Evolutionary conservation across 2,329 filamentous ascomycete genomes (phyloP).

Genomic region (Fusarium temperatum): DNA sequence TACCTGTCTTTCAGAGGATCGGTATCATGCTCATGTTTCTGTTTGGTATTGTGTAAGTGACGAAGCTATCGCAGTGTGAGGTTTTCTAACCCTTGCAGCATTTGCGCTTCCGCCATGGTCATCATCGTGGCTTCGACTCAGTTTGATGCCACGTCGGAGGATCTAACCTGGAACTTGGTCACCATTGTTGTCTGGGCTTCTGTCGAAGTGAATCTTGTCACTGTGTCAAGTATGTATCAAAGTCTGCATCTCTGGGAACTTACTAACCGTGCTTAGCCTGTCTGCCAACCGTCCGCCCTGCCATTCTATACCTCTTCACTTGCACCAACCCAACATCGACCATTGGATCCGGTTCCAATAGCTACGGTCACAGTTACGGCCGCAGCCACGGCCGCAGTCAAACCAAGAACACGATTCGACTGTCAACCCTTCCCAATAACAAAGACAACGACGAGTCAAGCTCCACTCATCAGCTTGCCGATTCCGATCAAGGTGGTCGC

Average conservation of each 20-base stretch:
- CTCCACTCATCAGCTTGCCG: slow-evolving; percentile 37
- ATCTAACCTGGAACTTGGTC: slow-evolving; percentile 36
- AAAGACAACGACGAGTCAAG: slow-evolving; percentile 32
- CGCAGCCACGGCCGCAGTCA: slow-evolving; percentile 28
- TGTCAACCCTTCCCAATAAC: slow-evolving; percentile 22
- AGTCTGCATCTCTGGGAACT: accelerated
- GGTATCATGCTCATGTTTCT: slow-evolving; percentile 43
- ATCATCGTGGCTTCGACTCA: slow-evolving; percentile 30
- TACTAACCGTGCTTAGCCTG: slow-evolving; percentile 19
- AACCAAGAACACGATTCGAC: slow-evolving; percentile 33
- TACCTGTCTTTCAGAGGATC: slow-evolving; percentile 41
- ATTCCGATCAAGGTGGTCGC: neutral
- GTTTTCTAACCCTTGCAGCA: neutral
- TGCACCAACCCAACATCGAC: slow-evolving; percentile 17
- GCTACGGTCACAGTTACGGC: slow-evolving; percentile 10
- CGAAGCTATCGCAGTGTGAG: accelerated
- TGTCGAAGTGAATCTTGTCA: slow-evolving; percentile 39
- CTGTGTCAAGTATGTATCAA: slow-evolving; percentile 27
- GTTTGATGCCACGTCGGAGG: slow-evolving; percentile 19
- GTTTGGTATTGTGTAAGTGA: slow-evolving; percentile 45
- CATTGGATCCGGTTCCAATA: slow-evolving; percentile 22
- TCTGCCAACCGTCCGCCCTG: slow-evolving; percentile 35
- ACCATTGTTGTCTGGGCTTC: slow-evolving; percentile 39
- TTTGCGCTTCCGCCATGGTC: slow-evolving; percentile 34
- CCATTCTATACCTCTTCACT: slow-evolving; percentile 31